Evolutionary conservation across 805 yeast genomes (phyloP).

Genomic region (Lachancea fermentati): DNA sequence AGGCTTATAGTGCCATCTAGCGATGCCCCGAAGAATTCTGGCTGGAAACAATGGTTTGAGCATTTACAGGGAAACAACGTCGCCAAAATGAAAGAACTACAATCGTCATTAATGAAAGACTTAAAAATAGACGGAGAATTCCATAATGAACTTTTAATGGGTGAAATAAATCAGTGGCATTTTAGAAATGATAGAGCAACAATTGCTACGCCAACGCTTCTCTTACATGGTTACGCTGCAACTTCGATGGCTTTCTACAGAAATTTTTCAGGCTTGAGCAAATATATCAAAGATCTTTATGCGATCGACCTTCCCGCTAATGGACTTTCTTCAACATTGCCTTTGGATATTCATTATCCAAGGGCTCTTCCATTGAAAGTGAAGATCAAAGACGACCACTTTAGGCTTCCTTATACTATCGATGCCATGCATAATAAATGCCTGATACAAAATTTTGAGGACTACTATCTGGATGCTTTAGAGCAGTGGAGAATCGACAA

Average conservation of each 20-base stretch:
- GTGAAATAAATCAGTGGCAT: constrained; percentile 31
- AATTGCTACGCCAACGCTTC: constrained; percentile 37
- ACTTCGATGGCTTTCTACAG: constrained; percentile 76
- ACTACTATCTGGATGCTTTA: constrained; percentile 50
- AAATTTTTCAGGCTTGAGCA: constrained; percentile 51
- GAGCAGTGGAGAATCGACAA: constrained; percentile 58
- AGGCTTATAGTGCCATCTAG: constrained; percentile 6
- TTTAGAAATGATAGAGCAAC: constrained; percentile 23
- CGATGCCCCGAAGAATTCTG: constrained; percentile 5
- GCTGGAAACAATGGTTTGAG: constrained; percentile 11
- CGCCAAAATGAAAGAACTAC: constrained; percentile 15
- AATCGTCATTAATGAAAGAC: constrained; percentile 21
- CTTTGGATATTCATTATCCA: constrained; percentile 10
- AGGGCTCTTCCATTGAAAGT: constrained; percentile 15
- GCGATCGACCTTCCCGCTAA: constrained; percentile 69
- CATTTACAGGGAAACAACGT: constrained; percentile 2
- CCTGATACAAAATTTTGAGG: constrained; percentile 40
- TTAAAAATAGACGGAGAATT: constrained; percentile 14
- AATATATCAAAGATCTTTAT: constrained; percentile 49
- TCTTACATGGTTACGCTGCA: constrained; percentile 93
- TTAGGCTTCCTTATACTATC: constrained; percentile 15
- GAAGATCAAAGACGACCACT: constrained; percentile 17
- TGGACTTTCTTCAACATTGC: constrained; percentile 57
- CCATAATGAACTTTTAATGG: constrained; percentile 17
- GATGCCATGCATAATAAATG: constrained; percentile 15